Evolutionary conservation across 257 asterid genomes (phyloP).

Genomic region (Nicotiana knightiana): DNA sequence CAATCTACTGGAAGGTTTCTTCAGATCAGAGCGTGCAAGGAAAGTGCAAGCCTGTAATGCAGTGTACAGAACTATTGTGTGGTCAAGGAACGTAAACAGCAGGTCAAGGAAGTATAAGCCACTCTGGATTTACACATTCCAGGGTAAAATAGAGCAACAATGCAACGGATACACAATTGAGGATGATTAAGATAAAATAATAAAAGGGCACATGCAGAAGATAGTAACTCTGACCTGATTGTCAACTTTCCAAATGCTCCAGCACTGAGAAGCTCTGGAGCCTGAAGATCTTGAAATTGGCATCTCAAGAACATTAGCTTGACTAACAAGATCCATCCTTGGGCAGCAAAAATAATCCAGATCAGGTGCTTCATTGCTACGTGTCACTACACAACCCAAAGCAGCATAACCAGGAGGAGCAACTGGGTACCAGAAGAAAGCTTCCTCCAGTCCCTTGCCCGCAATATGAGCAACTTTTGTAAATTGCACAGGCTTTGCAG

Average conservation of each 20-base stretch:
- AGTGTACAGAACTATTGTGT: slow-evolving; percentile 7
- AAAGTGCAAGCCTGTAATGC: slow-evolving; percentile 85
- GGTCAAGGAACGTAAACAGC: slow-evolving; percentile 12
- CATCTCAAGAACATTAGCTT: slow-evolving; percentile 70
- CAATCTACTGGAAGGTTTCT: slow-evolving; percentile 79
- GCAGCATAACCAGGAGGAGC: slow-evolving; percentile 98
- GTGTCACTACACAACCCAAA: slow-evolving; percentile 85
- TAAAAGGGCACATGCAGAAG: background rate
- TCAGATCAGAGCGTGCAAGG: slow-evolving; percentile 87
- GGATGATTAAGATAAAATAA: background rate
- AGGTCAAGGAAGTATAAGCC: slow-evolving; percentile 4
- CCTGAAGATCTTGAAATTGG: slow-evolving; percentile 82
- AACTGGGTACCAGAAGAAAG: slow-evolving; percentile 91
- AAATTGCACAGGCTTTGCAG: slow-evolving; percentile 80
- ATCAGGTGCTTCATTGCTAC: slow-evolving; percentile 63
- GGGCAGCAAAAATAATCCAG: slow-evolving; percentile 79
- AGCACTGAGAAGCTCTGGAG: slow-evolving; percentile 71
- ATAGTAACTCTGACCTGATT: slow-evolving; percentile 60
- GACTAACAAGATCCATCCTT: slow-evolving; percentile 85
- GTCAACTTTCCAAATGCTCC: slow-evolving; percentile 99
- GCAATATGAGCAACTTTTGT: slow-evolving; percentile 87
- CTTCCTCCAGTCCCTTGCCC: slow-evolving; percentile 75
- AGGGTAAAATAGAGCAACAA: background rate
- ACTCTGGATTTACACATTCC: background rate
- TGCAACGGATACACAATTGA: background rate